A percentile compares a stretch with the other conserved stretches of the same genome.
Conservation (phyloP, 495 filamentous ascomycete species). For the Annulohypoxylon stygium region DNA sequence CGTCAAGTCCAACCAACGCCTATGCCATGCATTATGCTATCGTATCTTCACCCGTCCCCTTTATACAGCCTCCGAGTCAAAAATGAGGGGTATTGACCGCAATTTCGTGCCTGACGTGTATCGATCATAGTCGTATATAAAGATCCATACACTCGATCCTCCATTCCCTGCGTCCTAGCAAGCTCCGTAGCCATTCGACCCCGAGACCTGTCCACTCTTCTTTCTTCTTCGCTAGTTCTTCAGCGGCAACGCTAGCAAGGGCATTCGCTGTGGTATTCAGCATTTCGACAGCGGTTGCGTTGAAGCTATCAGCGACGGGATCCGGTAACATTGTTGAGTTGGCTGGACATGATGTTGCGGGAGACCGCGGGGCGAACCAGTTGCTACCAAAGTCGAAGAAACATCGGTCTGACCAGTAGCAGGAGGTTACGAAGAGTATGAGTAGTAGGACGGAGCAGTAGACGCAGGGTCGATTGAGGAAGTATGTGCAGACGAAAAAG, state of each 20-base stretch:
- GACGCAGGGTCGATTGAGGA: conserved; percentile 88
- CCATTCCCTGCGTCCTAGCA: conserved; percentile 83
- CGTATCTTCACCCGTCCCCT: conserved; percentile 21
- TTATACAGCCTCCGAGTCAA: conserved; percentile 19
- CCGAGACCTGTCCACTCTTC: conserved; percentile 84
- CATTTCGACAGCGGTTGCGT: conserved; percentile 66
- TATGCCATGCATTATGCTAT: conserved; percentile 44
- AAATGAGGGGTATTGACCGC: background rate
- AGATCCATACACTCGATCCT: conserved; percentile 86
- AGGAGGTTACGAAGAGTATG: conserved; percentile 88
- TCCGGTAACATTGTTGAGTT: conserved; percentile 53
- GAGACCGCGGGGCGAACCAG: conserved; percentile 79
- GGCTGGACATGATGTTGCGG: conserved; percentile 38
- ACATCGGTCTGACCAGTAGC: conserved; percentile 91
- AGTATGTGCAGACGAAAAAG: conserved; percentile 90
- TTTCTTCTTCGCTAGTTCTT: conserved; percentile 68
- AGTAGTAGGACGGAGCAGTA: conserved; percentile 92
- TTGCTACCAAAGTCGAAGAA: conserved; percentile 87
- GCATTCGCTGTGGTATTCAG: conserved; percentile 77
- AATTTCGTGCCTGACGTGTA: background rate
- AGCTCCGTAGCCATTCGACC: conserved; percentile 82
- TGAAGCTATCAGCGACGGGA: conserved; percentile 56
- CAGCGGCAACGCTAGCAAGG: conserved; percentile 73
- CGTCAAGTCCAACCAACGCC: conserved; percentile 46
- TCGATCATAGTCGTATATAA: conserved; percentile 72